Base-by-base conservation (phyloP, 495 filamentous ascomycete species). In the Emericellopsis terricola region DNA sequence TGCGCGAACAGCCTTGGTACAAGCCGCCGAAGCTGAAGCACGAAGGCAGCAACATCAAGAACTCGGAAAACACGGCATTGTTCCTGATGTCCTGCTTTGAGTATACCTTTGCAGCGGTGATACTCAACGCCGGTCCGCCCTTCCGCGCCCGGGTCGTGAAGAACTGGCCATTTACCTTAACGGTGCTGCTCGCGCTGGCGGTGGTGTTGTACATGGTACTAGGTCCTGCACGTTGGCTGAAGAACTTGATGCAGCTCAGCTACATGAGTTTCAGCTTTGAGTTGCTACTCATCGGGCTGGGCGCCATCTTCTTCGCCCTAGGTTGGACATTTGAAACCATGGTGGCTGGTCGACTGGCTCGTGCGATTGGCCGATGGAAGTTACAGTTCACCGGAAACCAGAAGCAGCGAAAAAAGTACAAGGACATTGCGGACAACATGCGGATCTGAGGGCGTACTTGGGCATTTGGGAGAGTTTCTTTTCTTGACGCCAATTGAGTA, bases 71-170 rank as follows among this genome's bases (percentile, higher is more conserved):
- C 43, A 91, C 85, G 0, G 69, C 76, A 0, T 57, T 99, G 13
- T 99, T 94, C 55, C 55, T 94, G 29, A 59, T 84, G 15, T 92
- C 82, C 1, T 92, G 82, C 44, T 96, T 81, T 47, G 86, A 96
- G 52, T 99, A 99, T 53, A 86, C 89, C 27, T 61, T 93, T 21
- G 72, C 81, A 1, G 91, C 78, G 10, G 64, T 94, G 37, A 78
- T 96, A 10, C 63, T 96, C 10, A 94, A 78, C 43, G 81, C 87
- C 28, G 91, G 91, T 4, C 69, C 70, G 13, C 91, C 91, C 7
- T 99, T 91, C 55, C 64, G 91, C 32, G 79, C 84, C 46, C 60
- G 73, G 8, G 84, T 92, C 65, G 57, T 59, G 15, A 60, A 74
- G 28, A 99, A 96, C 51, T 78, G 72, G 44, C 85, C 86, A 2